A percentile compares a stretch with the other conserved stretches of the same genome.
Conservation (phyloP, 352 stramenopile genomes). For the Blastocystis sp. region DNA sequence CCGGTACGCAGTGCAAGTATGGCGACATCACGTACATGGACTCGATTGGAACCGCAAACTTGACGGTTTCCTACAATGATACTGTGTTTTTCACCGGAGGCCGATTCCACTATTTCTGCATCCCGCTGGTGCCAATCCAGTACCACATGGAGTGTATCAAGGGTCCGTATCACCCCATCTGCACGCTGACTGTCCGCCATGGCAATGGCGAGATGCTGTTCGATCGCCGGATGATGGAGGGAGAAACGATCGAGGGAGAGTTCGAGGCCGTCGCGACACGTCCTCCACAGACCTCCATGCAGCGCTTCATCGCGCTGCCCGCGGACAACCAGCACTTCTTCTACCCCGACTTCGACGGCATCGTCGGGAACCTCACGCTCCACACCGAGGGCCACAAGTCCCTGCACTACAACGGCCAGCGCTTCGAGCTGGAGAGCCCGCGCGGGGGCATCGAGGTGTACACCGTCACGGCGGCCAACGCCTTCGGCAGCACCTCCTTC, state of each 20-base stretch:
- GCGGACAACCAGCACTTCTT: not conserved
- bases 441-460: not conserved
- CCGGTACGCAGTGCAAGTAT: not conserved
- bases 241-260: not conserved
- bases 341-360: not conserved
- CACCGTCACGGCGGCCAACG: not conserved
- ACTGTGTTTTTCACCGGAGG: not conserved
- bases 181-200: not conserved
- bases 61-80: not conserved
- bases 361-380: not conserved
- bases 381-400: not conserved
- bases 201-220: not conserved
- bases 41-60: not conserved
- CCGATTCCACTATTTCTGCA: not conserved
- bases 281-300: not conserved
- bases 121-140: not conserved
- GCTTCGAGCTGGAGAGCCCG: not conserved
- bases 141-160: not conserved
- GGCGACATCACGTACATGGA: not conserved
- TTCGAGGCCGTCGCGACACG: not conserved
- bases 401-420: not conserved
- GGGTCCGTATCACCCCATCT: not conserved
- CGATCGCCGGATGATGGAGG: not conserved
- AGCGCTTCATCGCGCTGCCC: not conserved
- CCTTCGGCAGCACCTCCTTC: not conserved